A percentile compares a stretch with the other conserved stretches of the same genome.
Conservation (phyloP, 2,329 filamentous ascomycete species). For the Cladophialophora carrionii region DNA sequence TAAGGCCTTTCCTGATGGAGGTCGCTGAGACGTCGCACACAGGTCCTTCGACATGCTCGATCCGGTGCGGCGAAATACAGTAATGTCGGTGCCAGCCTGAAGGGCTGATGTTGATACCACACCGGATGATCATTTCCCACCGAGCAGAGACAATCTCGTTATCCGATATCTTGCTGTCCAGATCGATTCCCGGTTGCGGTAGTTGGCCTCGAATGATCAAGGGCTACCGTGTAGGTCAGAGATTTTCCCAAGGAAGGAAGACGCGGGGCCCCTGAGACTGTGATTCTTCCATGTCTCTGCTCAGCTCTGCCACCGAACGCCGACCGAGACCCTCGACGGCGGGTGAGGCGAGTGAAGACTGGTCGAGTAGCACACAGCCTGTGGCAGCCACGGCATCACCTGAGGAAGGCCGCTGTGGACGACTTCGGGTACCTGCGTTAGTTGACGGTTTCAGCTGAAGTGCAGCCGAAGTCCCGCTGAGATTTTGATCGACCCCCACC, state of each 20-base stretch:
- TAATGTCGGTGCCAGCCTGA: neutral
- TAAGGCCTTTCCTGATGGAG: constrained; percentile 9
- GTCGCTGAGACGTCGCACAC: constrained; percentile 3
- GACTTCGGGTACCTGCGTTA: constrained; percentile 16
- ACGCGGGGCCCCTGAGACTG: neutral
- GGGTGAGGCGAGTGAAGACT: neutral
- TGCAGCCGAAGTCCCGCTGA: neutral
- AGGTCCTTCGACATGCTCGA: neutral
- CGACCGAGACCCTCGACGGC: neutral
- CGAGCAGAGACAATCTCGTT: neutral
- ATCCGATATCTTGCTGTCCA: neutral
- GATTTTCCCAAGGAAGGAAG: neutral
- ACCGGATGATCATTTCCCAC: neutral
- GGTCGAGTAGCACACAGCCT: neutral
- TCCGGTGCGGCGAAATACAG: constrained; percentile 1
- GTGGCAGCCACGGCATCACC: neutral
- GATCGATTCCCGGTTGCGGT: neutral
- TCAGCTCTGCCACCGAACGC: neutral
- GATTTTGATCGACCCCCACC: neutral
- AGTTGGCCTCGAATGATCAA: neutral
- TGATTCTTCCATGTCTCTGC: neutral
- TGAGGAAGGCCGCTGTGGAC: neutral
- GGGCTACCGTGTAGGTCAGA: neutral
- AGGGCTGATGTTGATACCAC: neutral
- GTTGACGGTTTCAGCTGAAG: neutral